phyloP scores from a whole-genome alignment of 345 rosid genomes.

The Eucalyptus rudis region DNA sequence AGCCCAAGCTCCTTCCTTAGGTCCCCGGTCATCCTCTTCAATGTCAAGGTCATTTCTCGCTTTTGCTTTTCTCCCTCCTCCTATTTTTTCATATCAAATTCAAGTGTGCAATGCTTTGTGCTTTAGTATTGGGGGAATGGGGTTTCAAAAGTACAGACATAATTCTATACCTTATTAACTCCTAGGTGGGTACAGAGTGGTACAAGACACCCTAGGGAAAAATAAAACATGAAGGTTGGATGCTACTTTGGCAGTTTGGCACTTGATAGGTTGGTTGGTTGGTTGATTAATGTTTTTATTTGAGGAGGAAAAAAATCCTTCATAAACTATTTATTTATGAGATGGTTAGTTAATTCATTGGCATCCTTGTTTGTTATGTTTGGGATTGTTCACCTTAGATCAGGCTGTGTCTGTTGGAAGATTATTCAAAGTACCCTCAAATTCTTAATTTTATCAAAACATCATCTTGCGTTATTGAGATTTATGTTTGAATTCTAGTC shows the following conservation, averaged over 20 bases:
- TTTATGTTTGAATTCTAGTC: not conserved
- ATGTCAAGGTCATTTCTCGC: constrained; percentile 56
- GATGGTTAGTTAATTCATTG: not conserved
- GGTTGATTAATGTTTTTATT: not conserved
- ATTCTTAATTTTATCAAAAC: not conserved
- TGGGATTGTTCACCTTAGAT: not conserved
- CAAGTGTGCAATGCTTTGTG: not conserved
- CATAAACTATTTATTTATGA: not conserved
- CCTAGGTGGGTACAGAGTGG: not conserved
- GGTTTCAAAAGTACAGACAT: not conserved
- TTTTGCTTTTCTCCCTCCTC: not conserved
- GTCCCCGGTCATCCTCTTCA: constrained; percentile 85
- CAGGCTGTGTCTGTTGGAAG: not conserved
- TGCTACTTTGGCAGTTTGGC: not conserved
- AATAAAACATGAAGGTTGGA: not conserved
- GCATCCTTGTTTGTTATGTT: not conserved
- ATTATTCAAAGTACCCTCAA: not conserved
- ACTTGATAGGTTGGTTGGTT: not conserved
- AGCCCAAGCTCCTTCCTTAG: constrained; percentile 89
- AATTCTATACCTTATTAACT: not conserved
- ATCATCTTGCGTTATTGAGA: not conserved
- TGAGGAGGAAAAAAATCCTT: not conserved
- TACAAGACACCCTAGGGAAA: not conserved
- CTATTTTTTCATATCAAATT: not conserved
- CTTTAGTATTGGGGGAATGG: not conserved